Conservation (phyloP, 2,329 filamentous ascomycete species). For the Xylaria polymorpha region DNA sequence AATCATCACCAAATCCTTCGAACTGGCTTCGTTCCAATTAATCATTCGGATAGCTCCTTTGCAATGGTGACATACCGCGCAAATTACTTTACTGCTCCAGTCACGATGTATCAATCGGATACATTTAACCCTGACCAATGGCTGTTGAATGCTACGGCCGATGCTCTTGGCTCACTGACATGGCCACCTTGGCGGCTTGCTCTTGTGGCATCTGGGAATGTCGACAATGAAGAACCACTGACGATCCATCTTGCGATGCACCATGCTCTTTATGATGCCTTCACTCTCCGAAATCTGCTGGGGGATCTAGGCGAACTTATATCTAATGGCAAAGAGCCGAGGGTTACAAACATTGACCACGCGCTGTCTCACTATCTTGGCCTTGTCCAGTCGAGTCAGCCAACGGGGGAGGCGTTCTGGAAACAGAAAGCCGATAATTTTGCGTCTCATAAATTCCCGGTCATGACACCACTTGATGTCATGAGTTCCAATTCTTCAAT, state of each 20-base stretch:
- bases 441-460: slow-evolving; percentile 78
- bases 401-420: slow-evolving; percentile 70
- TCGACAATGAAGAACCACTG: not conserved
- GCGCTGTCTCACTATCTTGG: slow-evolving; percentile 58
- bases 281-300: slow-evolving; percentile 75
- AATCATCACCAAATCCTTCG: slow-evolving; percentile 76
- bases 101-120: slow-evolving; percentile 37
- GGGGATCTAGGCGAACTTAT: slow-evolving; percentile 61
- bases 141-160: slow-evolving; percentile 49
- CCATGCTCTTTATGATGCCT: slow-evolving; percentile 88
- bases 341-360: slow-evolving; percentile 46
- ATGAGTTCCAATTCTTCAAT: slow-evolving; percentile 50
- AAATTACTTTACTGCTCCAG: slow-evolving; percentile 33
- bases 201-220: slow-evolving; percentile 52
- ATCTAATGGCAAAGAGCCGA: slow-evolving; percentile 31
- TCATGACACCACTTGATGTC: slow-evolving; percentile 72
- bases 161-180: slow-evolving; percentile 59
- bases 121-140: slow-evolving; percentile 53
- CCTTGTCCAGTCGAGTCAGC: slow-evolving; percentile 43
- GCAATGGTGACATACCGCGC: slow-evolving; percentile 75
- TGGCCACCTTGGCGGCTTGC: slow-evolving; percentile 72
- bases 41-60: slow-evolving; percentile 71
- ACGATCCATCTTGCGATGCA: slow-evolving; percentile 68
- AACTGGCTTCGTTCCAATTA: slow-evolving; percentile 75
- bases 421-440: slow-evolving; percentile 61